phyloP scores from a whole-genome alignment of 768 basidiomycete genomes.

The Serendipita sp. region DNA sequence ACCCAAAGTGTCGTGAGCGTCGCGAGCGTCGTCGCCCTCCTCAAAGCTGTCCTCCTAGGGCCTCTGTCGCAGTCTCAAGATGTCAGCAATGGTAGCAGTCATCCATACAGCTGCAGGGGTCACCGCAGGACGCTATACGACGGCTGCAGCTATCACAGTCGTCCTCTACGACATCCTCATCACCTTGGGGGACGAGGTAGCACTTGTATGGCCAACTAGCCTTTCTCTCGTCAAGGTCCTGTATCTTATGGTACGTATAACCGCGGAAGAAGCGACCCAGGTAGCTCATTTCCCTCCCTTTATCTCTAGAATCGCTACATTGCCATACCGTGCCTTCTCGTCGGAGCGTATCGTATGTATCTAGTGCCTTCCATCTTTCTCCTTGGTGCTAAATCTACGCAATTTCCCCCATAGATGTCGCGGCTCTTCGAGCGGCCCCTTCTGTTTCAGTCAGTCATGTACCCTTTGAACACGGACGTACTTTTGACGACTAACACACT shows the following conservation, averaged over 20 bases:
- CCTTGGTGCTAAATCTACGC: too few species aligned
- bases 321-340: not conserved
- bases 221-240: not conserved
- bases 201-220: not conserved
- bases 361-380: too few species aligned
- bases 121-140: not conserved
- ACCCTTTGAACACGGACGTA: not conserved
- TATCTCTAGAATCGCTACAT: not conserved
- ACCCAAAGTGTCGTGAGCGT: too few species aligned
- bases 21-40: too few species aligned
- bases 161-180: not conserved
- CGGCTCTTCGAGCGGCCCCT: not conserved
- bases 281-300: not conserved
- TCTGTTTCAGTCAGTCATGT: not conserved
- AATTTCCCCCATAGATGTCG: not conserved
- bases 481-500: not conserved
- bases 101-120: too few species aligned
- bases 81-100: too few species aligned
- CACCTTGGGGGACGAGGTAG: not conserved
- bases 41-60: too few species aligned
- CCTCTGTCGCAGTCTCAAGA: too few species aligned
- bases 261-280: not conserved
- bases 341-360: slow-evolving; percentile 2
- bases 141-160: not conserved
- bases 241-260: not conserved